Conservation (phyloP, 371 early-diverging fungal species). For the Circinella umbellata region DNA sequence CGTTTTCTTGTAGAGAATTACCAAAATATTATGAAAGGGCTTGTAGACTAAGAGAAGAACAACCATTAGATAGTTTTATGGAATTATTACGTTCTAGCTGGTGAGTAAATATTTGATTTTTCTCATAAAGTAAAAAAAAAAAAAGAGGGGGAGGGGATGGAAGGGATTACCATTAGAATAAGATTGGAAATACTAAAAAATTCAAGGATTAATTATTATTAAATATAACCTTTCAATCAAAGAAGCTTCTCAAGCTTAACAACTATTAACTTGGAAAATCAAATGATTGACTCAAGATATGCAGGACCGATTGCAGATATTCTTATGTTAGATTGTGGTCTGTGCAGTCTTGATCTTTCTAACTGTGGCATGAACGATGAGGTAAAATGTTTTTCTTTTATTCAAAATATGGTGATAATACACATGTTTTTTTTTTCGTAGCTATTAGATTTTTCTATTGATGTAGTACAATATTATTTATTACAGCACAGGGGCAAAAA, state of each 20-base stretch:
- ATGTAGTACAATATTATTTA: not conserved
- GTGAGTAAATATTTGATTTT: slow-evolving; percentile 19
- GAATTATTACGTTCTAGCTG: slow-evolving; percentile 28
- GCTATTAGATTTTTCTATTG: no score
- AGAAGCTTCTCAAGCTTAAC: slow-evolving; percentile 33
- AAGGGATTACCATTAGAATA: no score
- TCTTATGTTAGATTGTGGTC: slow-evolving; percentile 35
- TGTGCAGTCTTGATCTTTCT: slow-evolving; percentile 33
- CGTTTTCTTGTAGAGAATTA: slow-evolving; percentile 19
- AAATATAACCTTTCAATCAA: slow-evolving; percentile 10
- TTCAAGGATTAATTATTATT: not conserved
- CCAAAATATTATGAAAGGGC: slow-evolving; percentile 46
- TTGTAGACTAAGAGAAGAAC: slow-evolving; percentile 45
- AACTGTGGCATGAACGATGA: slow-evolving; percentile 42
- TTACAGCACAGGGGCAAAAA: slow-evolving; percentile 5
- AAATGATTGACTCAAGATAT: slow-evolving; percentile 34
- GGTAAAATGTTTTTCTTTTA: slow-evolving; percentile 25
- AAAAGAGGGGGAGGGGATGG: not conserved
- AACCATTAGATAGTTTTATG: slow-evolving; percentile 32
- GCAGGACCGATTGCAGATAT: slow-evolving; percentile 65
- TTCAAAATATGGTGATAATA: no score
- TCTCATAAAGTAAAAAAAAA: not conserved
- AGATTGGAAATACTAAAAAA: not conserved
- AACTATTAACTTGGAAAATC: slow-evolving; percentile 55
- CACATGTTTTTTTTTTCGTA: no score